Evolutionary conservation across 1,284 basidiomycete genomes (phyloP), one percentile per base, ranked within the genome.

Genomic region (Boletellus sp.): DNA sequence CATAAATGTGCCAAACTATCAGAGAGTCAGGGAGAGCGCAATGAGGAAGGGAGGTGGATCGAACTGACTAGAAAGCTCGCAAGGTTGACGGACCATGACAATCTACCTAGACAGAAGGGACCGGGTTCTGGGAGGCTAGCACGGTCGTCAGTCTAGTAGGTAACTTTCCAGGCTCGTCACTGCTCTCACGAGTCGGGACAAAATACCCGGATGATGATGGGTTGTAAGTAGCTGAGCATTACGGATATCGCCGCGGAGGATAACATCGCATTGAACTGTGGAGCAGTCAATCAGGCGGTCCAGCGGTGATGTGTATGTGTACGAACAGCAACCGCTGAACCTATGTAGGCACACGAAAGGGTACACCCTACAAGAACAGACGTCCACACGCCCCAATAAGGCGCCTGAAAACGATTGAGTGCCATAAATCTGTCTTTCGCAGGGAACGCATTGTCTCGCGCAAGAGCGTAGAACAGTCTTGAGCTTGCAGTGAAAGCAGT

Each of bases 401-500:
- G 81, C 12, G 80, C 79, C 60, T 82, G 79, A 51, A 69, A 78
- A 32, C 75, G 65, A 61, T 81, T 82, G 47, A 82, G 70, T 10
- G 66, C 63, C 77, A 76, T 78, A 57, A 79, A 82, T 45, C 60
- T 60, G 35, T 60, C 58, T 61, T 74, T 79, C 48, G 71, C 62
- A 1, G 78, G 80, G 47, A 79, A 72, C 15, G 77, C 79, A 56
- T 79, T 69, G 59, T 82, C 81, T 45, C 81, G 65, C 30, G 81
- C 78, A 10, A 82, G 69, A 22, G 81, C 81, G 57, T 81, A 83
- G 61, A 81, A 75, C 52, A 83, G 56, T 37, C 80, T 66, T 33
- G 80, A 82, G 58, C 78, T 80, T 47, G 81, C 80, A 1, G 81
- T 81, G 60, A 80, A 83, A 22, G 79, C 78, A n/a, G 81, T 82